These are phyloP conservation scores for Echites panduratus DNA, from an alignment of 257 asterid genomes.

Conservation along the genomic window DNA sequence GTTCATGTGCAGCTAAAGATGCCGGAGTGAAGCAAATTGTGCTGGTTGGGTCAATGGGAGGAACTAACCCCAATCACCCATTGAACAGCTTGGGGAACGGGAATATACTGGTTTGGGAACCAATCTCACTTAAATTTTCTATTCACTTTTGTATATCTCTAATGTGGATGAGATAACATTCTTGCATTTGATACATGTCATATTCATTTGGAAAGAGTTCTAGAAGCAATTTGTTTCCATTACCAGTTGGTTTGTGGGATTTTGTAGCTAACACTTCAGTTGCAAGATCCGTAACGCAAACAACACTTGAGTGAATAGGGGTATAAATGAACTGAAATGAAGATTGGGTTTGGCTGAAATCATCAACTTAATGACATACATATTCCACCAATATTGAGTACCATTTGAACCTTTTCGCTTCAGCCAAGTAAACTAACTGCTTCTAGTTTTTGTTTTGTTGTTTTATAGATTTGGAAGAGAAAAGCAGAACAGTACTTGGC, in stretches of 20 bases:
- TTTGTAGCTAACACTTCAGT: not conserved
- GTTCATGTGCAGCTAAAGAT: constrained; percentile 64
- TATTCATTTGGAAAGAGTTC: not conserved
- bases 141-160: not conserved
- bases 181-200: not conserved
- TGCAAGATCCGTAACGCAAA: not conserved
- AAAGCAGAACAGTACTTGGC: constrained; percentile 89
- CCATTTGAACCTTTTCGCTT: not conserved
- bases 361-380: not conserved
- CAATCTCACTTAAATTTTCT: no score
- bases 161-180: not conserved
- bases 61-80: constrained; percentile 66
- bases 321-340: not conserved
- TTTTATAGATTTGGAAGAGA: constrained; percentile 77
- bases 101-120: constrained; percentile 67
- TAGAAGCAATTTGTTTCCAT: not conserved
- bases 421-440: not conserved
- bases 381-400: not conserved
- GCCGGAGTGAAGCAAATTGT: constrained; percentile 95
- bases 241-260: not conserved
- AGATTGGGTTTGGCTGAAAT: not conserved
- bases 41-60: constrained; percentile 98
- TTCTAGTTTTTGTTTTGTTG: constrained; percentile 3
- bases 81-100: constrained; percentile 84
- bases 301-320: not conserved